Evolutionary conservation across 2,329 filamentous ascomycete genomes (phyloP).

Genomic region (Penicillium glabrum): DNA sequence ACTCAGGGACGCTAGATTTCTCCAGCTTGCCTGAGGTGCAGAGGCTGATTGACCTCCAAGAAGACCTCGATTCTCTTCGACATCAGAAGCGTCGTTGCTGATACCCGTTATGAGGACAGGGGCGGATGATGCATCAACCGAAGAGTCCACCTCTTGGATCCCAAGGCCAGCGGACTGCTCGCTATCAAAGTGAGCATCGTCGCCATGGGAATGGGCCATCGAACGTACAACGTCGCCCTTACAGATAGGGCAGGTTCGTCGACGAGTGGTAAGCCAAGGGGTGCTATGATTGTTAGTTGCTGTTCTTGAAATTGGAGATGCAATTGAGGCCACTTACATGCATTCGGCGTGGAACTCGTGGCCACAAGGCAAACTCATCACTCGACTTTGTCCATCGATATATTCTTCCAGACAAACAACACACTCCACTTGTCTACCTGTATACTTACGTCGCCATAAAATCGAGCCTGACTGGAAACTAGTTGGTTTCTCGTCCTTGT

Average conservation of each 20-base stretch:
- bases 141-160: conserved; percentile 44
- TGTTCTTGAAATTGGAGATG: neutral
- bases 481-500: conserved; percentile 48
- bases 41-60: conserved; percentile 33
- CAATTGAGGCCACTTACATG: conserved; percentile 70
- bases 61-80: conserved; percentile 44
- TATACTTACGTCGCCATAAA: conserved; percentile 57
- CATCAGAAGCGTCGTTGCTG: conserved; percentile 40
- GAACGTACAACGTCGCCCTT: conserved; percentile 87
- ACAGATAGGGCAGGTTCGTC: conserved; percentile 97
- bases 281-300: conserved; percentile 54
- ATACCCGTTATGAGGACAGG: conserved; percentile 47
- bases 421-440: conserved; percentile 75
- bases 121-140: conserved; percentile 51
- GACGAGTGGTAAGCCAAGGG: conserved; percentile 91
- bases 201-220: conserved; percentile 49
- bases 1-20: conserved; percentile 45
- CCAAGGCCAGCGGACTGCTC: conserved; percentile 48
- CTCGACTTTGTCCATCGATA: conserved; percentile 85
- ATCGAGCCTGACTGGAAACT: conserved; percentile 29
- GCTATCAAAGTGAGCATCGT: conserved; percentile 27
- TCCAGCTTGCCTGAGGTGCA: conserved; percentile 41
- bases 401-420: conserved; percentile 98
- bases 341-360: conserved; percentile 98
- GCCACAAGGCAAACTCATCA: conserved; percentile 96